Evolutionary conservation across 164 flowering plant species (phyloP).

Genomic region (Cinnamomum chago): DNA sequence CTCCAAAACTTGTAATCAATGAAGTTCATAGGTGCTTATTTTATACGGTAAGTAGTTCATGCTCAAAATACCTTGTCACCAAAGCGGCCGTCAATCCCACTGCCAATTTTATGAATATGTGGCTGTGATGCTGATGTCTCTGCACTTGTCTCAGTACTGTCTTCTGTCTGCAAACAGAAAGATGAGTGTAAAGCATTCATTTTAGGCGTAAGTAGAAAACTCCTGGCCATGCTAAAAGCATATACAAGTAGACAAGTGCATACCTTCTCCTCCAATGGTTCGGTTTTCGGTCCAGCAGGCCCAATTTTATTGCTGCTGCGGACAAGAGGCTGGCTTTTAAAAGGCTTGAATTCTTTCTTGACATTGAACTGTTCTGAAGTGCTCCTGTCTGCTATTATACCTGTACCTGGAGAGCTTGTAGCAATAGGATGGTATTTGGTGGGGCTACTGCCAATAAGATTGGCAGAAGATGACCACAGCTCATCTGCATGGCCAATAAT

Average conservation of each 20-base stretch:
- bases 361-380: slow-evolving; percentile 26
- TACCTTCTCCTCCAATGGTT: slow-evolving; percentile 18
- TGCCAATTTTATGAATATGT: slow-evolving; percentile 5
- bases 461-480: slow-evolving; percentile 47
- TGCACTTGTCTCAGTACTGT: slow-evolving; percentile 9
- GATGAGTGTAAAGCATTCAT: not conserved
- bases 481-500: slow-evolving; percentile 47
- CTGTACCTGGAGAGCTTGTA: slow-evolving; percentile 34
- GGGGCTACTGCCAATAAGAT: slow-evolving; percentile 37
- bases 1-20: no score
- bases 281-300: slow-evolving; percentile 9
- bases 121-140: slow-evolving; percentile 13
- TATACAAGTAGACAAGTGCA: not conserved
- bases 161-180: slow-evolving; percentile 14
- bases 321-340: slow-evolving; percentile 21
- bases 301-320: slow-evolving; percentile 19
- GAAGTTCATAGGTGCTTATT: not conserved
- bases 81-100: slow-evolving; percentile 20
- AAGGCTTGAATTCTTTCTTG: slow-evolving; percentile 13
- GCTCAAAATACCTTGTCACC: slow-evolving; percentile 33
- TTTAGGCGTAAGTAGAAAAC: not conserved
- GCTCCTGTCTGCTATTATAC: slow-evolving; percentile 26
- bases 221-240: not conserved
- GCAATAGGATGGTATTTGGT: slow-evolving; percentile 35
- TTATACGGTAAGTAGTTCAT: not conserved